phyloP scores from a whole-genome alignment of 2,329 filamentous ascomycete species.

The Fusarium miscanthi region DNA sequence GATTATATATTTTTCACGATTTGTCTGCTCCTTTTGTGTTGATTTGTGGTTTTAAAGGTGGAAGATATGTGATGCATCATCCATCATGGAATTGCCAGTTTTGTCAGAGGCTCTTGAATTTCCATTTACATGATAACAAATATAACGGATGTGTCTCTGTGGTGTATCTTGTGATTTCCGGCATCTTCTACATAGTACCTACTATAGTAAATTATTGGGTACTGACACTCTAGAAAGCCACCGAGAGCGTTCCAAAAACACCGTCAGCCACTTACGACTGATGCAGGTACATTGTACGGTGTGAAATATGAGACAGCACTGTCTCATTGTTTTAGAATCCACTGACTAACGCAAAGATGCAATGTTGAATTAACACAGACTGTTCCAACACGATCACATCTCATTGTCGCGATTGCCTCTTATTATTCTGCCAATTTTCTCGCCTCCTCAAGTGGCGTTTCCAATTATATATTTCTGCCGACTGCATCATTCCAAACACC shows the following conservation, averaged over 20 bases:
- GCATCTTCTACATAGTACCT: not conserved
- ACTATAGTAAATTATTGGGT: not conserved
- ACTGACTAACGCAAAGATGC: constrained; percentile 28
- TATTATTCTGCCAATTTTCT: not conserved
- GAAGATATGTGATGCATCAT: not conserved
- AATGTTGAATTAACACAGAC: constrained; percentile 12
- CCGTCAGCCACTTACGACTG: not conserved
- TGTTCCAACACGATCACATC: constrained; percentile 17
- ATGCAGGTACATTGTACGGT: constrained; percentile 20
- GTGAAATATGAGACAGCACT: constrained; percentile 19
- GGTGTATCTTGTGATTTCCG: not conserved
- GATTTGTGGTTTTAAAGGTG: not conserved
- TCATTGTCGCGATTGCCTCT: not conserved
- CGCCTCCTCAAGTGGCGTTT: not conserved
- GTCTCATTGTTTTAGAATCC: constrained; percentile 29
- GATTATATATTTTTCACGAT: constrained; percentile 1
- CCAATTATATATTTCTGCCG: not conserved
- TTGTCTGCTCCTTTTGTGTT: not conserved
- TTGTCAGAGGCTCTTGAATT: not conserved
- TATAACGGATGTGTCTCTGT: not conserved
- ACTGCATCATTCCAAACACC: not conserved
- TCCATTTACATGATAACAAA: not conserved
- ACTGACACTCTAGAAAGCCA: not conserved
- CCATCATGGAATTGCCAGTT: not conserved
- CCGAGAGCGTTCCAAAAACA: not conserved